Evolutionary conservation across 2,329 filamentous ascomycete genomes (phyloP), one percentile per base, ranked within the genome.

Genomic region (Aurifilum marmelostoma): DNA sequence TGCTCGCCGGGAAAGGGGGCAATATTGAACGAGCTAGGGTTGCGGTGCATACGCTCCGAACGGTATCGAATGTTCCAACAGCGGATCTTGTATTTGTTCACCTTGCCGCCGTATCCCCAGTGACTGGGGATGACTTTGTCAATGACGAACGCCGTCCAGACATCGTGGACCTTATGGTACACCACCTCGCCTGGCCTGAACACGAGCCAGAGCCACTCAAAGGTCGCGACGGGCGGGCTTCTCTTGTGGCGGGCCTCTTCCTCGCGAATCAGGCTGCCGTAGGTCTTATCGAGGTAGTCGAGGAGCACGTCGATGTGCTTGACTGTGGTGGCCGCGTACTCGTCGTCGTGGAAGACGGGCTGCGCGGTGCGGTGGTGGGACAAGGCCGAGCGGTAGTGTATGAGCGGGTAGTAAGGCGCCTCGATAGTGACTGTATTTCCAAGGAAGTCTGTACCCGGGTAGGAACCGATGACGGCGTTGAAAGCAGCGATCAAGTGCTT

Each of bases 361-460:
- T 85, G 83, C 21, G 79, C 75, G 65, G 76, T 71, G 63, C 79
- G 80, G 78, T 83, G 84, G 5, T 67, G 70, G 8, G 77, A 77
- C 11, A 87, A 78, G 29, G 81, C 82, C 2, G 75, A 73, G 16
- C 78, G 78, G 71, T 85, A 81, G 69, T 86, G 84, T 59, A 83
- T 77, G 18, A 87, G 77, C n/a, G 83, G 76, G 7, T 76, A 75
- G 72, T 85, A 87, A 1, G 85, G 85, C 4, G 80, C 79, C 24
- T 77, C 76, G 71, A 86, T 77, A 34, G 73, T 74, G 66, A 83
- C 75, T n/a, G 67, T 74, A 8, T 79, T 77, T 54, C 74, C 79
- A 0, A 77, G 73, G 63, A 83, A 78, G 56, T 76, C 77, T 68
- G 80, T 77, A 52, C 78, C 77, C 3, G 83, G 83, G 71, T 85